Percentiles rank a stretch among this genome's conserved stretches.
These are phyloP conservation scores for Anthoceros angustus DNA, from an alignment of 225 moss, liverwort and hornwort genomes.

Conservation along the genomic window DNA sequence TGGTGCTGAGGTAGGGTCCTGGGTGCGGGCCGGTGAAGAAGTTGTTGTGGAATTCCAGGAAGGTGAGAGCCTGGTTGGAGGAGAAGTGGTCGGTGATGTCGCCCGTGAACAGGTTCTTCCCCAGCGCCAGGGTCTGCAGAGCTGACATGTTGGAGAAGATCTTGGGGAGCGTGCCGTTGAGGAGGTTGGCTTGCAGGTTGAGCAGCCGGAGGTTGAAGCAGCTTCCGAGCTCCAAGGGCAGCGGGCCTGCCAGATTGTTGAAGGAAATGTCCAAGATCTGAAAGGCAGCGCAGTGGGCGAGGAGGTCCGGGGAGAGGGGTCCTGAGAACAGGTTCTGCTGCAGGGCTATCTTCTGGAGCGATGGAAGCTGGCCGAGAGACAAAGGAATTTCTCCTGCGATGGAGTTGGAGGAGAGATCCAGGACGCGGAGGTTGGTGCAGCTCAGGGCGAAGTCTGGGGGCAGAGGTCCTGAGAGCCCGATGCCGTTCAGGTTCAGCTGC, in stretches of 20 bases:
- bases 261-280: not conserved
- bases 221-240: slow-evolving; percentile 37
- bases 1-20: slow-evolving; percentile 15
- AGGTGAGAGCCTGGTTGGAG: slow-evolving; percentile 12
- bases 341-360: slow-evolving; percentile 29
- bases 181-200: slow-evolving; percentile 36
- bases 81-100: slow-evolving; percentile 14
- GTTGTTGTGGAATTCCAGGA: slow-evolving; percentile 32
- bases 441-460: slow-evolving; percentile 16
- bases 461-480: slow-evolving; percentile 14
- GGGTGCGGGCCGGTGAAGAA: slow-evolving; percentile 20
- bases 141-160: slow-evolving; percentile 37
- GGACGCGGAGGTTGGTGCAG: slow-evolving; percentile 14
- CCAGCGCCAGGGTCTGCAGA: slow-evolving; percentile 21
- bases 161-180: slow-evolving; percentile 36
- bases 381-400: slow-evolving; percentile 24
- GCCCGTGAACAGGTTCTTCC: slow-evolving; percentile 16
- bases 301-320: slow-evolving; percentile 20
- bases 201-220: slow-evolving; percentile 42
- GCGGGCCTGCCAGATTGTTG: slow-evolving; percentile 23
- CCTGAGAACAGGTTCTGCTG: slow-evolving; percentile 21
- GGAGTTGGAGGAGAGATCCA: slow-evolving; percentile 28
- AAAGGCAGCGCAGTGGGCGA: not conserved
- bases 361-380: slow-evolving; percentile 24
- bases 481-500: slow-evolving; percentile 22